Percentiles rank a stretch among this genome's conserved stretches.
Conservation (phyloP, 768 basidiomycete species). For the Boletus coccyginus region DNA sequence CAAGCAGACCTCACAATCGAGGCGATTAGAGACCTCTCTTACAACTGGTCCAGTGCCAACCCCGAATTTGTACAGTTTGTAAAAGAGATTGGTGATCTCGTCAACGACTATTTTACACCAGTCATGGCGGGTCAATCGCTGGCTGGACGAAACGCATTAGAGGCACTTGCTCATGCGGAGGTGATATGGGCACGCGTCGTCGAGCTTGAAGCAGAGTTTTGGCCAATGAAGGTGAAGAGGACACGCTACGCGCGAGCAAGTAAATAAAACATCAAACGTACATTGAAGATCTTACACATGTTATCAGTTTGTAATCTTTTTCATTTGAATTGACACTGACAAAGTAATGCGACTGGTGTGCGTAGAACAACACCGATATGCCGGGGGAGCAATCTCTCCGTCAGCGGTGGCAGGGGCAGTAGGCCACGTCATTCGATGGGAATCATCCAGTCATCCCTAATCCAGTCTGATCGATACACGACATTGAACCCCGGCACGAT, state of each 20-base stretch:
- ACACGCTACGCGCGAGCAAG: background rate
- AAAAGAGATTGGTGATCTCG: conserved; percentile 43
- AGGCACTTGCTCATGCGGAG: conserved; percentile 37
- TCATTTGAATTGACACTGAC: background rate
- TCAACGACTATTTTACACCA: conserved; percentile 39
- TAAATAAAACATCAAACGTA: background rate
- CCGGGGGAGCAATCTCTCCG: too few relatives aligned
- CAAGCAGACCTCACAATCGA: conserved; percentile 11
- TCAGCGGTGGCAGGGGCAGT: too few relatives aligned
- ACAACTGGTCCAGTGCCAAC: conserved; percentile 54
- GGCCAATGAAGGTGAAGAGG: conserved; percentile 48
- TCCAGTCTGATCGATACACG: too few relatives aligned
- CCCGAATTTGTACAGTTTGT: conserved; percentile 55
- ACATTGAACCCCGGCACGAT: too few relatives aligned
- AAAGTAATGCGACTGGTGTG: background rate
- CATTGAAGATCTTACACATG: background rate
- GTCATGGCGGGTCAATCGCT: conserved; percentile 33
- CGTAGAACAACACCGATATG: too few relatives aligned
- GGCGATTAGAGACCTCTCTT: conserved; percentile 48
- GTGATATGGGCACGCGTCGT: conserved; percentile 55
- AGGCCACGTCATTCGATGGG: too few relatives aligned
- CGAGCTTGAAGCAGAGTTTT: conserved; percentile 60
- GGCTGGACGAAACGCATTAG: conserved; percentile 3
- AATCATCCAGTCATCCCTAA: too few relatives aligned
- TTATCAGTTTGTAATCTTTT: background rate